Conservation (phyloP, 2,329 filamentous ascomycete species). For the Fusarium hostae region DNA sequence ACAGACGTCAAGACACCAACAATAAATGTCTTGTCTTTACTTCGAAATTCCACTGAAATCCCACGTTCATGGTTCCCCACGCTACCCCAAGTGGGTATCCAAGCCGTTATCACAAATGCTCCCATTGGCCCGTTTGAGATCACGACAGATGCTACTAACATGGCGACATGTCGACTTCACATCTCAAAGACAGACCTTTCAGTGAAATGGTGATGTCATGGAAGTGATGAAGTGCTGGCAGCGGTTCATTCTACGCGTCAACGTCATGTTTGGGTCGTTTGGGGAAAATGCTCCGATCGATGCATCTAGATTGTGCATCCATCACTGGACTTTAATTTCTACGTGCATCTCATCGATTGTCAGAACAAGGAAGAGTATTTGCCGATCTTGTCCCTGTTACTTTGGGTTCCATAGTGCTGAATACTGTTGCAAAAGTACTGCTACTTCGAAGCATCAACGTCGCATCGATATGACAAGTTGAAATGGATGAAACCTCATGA, state of each 20-base stretch:
- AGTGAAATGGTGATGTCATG: conserved; percentile 11
- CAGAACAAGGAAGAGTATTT: no score
- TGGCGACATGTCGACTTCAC: conserved; percentile 19
- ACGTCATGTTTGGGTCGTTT: not conserved
- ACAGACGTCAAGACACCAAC: not conserved
- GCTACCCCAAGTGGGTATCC: not conserved
- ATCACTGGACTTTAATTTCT: not conserved
- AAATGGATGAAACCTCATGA: conserved; percentile 5
- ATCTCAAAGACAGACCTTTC: not conserved
- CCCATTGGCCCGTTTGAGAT: not conserved
- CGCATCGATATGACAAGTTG: not conserved
- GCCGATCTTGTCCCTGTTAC: no score
- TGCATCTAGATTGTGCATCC: not conserved
- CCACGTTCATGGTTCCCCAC: not conserved
- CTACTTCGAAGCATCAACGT: not conserved
- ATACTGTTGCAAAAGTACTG: no score
- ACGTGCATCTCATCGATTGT: no score
- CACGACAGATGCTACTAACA: conserved; percentile 26
- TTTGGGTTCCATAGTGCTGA: no score
- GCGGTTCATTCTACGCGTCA: not conserved
- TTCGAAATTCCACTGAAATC: fast-evolving
- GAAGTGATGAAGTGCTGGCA: fast-evolving
- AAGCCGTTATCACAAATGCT: not conserved
- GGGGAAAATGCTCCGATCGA: not conserved
- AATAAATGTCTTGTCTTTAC: not conserved